Conservation (phyloP, 2,329 filamentous ascomycete genomes). For the Ophiocordyceps polyrhachis-furcata region DNA sequence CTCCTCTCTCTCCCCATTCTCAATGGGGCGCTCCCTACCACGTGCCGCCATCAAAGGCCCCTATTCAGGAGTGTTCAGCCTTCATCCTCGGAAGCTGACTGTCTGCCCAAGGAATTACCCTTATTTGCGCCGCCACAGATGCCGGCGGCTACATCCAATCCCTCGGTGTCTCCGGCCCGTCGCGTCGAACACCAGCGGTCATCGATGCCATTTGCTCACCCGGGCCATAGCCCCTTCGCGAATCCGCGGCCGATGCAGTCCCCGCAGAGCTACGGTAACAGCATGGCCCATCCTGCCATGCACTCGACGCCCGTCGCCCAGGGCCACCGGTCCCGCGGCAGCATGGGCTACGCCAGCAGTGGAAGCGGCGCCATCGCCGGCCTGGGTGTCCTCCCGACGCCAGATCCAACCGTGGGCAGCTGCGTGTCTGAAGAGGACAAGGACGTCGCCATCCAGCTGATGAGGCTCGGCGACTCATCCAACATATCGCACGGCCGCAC, state of each 20-base stretch:
- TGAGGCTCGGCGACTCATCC: conserved; percentile 85
- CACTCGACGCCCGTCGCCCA: conserved; percentile 46
- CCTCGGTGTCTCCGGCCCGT: conserved; percentile 85
- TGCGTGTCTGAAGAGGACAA: conserved; percentile 89
- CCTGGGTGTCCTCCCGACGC: conserved; percentile 60
- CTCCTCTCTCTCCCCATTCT: background rate
- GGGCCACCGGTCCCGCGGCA: conserved; percentile 46
- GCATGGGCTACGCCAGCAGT: conserved; percentile 33
- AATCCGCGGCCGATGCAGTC: conserved; percentile 66
- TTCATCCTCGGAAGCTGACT: background rate
- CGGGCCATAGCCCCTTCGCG: conserved; percentile 61
- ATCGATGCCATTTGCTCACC: conserved; percentile 56
- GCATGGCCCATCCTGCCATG: conserved; percentile 26
- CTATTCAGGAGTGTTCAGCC: background rate
- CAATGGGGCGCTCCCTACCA: background rate
- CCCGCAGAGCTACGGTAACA: conserved; percentile 53
- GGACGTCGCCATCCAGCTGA: conserved; percentile 90
- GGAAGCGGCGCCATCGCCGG: conserved; percentile 15
- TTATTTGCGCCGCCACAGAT: conserved; percentile 90
- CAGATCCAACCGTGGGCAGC: conserved; percentile 91
- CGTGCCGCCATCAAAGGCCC: background rate
- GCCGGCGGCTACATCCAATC: conserved; percentile 85
- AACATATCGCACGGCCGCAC: conserved; percentile 87
- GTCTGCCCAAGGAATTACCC: conserved; percentile 57
- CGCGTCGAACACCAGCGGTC: conserved; percentile 55